Evolutionary conservation across 345 rosid genomes (phyloP).

Genomic region (Viola odorata): DNA sequence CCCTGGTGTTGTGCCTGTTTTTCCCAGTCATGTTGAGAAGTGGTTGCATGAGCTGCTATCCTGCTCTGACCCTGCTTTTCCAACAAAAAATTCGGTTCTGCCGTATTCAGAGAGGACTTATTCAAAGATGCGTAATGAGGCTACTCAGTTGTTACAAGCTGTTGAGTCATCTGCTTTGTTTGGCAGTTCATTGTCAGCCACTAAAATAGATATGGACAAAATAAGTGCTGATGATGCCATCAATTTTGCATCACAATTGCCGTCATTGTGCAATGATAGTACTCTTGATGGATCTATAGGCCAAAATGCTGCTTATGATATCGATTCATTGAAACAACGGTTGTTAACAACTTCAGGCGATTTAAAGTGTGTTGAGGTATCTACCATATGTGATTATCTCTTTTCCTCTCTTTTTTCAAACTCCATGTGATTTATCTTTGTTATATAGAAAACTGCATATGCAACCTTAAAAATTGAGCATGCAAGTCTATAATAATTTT

Average conservation of each 20-base stretch:
- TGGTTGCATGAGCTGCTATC: conserved; percentile 81
- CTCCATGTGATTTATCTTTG: too few species aligned
- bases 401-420: too few species aligned
- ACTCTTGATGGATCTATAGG: conserved; percentile 39
- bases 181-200: conserved; percentile 39
- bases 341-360: conserved; percentile 83
- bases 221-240: conserved; percentile 77
- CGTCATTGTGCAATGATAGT: conserved; percentile 33
- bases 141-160: conserved; percentile 54
- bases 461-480: neutral
- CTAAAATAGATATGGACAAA: conserved; percentile 48
- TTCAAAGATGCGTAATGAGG: conserved; percentile 87
- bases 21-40: conserved; percentile 55
- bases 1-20: conserved; percentile 36
- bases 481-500: neutral
- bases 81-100: conserved; percentile 70
- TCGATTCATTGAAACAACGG: conserved; percentile 78
- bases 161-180: conserved; percentile 53
- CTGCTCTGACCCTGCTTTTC: conserved; percentile 80
- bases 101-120: conserved; percentile 93
- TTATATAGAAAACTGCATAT: too few species aligned
- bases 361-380: conserved; percentile 92
- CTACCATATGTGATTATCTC: conserved; percentile 8
- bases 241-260: conserved; percentile 58
- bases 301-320: conserved; percentile 53